Evolutionary conservation across 805 yeast genomes (phyloP).

Genomic region (Candida berthetii): DNA sequence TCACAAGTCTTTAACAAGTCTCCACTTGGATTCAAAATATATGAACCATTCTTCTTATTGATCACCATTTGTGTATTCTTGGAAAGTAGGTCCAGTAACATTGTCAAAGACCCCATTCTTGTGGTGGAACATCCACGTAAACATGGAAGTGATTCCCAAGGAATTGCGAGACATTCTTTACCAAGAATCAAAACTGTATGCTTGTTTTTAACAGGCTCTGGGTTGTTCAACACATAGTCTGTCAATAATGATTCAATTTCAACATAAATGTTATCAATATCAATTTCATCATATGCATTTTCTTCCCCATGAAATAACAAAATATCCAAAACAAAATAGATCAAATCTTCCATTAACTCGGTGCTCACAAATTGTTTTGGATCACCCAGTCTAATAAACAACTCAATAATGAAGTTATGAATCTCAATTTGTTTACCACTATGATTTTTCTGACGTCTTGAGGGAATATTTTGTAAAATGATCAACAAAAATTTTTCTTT

Average conservation of each 20-base stretch:
- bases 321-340: slow-evolving; percentile 56
- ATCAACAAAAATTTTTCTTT: slow-evolving; percentile 30
- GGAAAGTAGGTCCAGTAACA: slow-evolving; percentile 33
- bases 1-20: slow-evolving; percentile 68
- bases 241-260: slow-evolving; percentile 43
- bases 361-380: slow-evolving; percentile 24
- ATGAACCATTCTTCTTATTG: slow-evolving; percentile 35
- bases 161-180: slow-evolving; percentile 58
- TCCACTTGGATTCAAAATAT: slow-evolving; percentile 76
- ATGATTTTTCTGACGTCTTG: slow-evolving; percentile 35
- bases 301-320: slow-evolving; percentile 57
- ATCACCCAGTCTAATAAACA: slow-evolving; percentile 43
- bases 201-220: slow-evolving; percentile 12
- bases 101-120: slow-evolving; percentile 63
- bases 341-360: slow-evolving; percentile 52
- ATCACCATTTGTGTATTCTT: slow-evolving; percentile 11
- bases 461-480: slow-evolving; percentile 41
- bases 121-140: slow-evolving; percentile 53
- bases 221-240: slow-evolving; percentile 17
- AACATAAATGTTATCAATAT: slow-evolving; percentile 46
- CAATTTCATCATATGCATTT: slow-evolving; percentile 61
- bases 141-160: slow-evolving; percentile 82
- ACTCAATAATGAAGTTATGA: slow-evolving; percentile 40
- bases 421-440: slow-evolving; percentile 22
- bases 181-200: slow-evolving; percentile 74